These are phyloP conservation scores for Rhizomucor pusillus DNA, from an alignment of 371 early-diverging fungal species.

Conservation along the genomic window DNA sequence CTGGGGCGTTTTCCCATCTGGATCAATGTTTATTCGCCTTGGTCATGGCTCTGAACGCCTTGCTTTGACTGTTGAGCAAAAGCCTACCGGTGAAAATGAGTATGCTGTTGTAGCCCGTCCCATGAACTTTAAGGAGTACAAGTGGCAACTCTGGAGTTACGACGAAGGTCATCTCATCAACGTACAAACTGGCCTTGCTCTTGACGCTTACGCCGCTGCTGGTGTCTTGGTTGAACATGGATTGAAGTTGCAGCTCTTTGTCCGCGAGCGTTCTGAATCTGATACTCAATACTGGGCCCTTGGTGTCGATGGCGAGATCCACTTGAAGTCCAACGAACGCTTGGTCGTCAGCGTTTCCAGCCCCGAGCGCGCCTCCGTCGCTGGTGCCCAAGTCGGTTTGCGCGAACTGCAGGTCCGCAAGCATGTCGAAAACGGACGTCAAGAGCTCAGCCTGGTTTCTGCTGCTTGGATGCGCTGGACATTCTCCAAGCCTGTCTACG, in stretches of 20 bases:
- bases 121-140: constrained; percentile 38
- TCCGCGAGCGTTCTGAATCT: constrained; percentile 20
- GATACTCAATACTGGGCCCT: constrained; percentile 45
- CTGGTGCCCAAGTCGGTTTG: constrained; percentile 41
- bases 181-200: constrained; percentile 49
- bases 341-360: constrained; percentile 30
- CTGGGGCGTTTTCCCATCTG: constrained; percentile 45
- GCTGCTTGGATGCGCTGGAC: constrained; percentile 40
- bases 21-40: constrained; percentile 35
- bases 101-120: constrained; percentile 30
- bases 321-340: constrained; percentile 30
- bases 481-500: constrained; percentile 40
- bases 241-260: constrained; percentile 26
- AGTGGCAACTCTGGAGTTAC: constrained; percentile 52
- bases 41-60: constrained; percentile 25
- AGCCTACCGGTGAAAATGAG: constrained; percentile 17
- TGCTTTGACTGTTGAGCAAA: constrained; percentile 38
- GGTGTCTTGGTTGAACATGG: constrained; percentile 33
- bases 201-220: constrained; percentile 35
- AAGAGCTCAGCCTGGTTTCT: constrained; percentile 23
- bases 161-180: constrained; percentile 52
- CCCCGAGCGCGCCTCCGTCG: constrained; percentile 21
- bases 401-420: constrained; percentile 19
- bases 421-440: constrained; percentile 22
- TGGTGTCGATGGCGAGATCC: constrained; percentile 40